Evolutionary conservation across 1,139 yeast genomes (phyloP).

Genomic region (Yamadazyma siamensis): DNA sequence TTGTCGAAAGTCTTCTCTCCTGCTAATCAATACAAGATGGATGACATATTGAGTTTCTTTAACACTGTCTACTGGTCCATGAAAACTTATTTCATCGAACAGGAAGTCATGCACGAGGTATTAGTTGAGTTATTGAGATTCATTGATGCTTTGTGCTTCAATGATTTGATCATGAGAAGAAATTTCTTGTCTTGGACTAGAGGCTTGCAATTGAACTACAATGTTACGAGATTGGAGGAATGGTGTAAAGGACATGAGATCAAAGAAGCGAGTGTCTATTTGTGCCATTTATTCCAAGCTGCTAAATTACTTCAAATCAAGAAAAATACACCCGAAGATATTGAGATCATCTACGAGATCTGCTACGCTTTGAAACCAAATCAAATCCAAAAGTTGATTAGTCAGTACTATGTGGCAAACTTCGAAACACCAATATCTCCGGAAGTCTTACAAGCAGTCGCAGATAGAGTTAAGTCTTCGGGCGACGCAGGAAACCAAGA

Average conservation of each 20-base stretch:
- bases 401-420: slow-evolving; percentile 90
- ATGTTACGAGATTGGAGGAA: slow-evolving; percentile 93
- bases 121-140: slow-evolving; percentile 79
- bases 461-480: slow-evolving; percentile 71
- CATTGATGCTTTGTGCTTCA: slow-evolving; percentile 93
- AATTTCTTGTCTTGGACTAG: slow-evolving; percentile 96
- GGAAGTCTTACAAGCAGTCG: slow-evolving; percentile 77
- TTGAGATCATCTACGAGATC: slow-evolving; percentile 88
- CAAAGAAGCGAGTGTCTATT: slow-evolving; percentile 83
- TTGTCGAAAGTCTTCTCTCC: slow-evolving; percentile 79
- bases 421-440: slow-evolving; percentile 93
- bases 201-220: slow-evolving; percentile 93
- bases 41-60: slow-evolving; percentile 85
- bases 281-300: slow-evolving; percentile 89
- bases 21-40: slow-evolving; percentile 82
- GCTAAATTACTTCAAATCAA: slow-evolving; percentile 90
- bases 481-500: slow-evolving; percentile 56
- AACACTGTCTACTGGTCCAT: slow-evolving; percentile 91
- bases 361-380: slow-evolving; percentile 93
- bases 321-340: slow-evolving; percentile 86
- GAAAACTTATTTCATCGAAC: slow-evolving; percentile 87
- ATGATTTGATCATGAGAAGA: slow-evolving; percentile 93
- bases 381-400: slow-evolving; percentile 87
- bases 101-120: slow-evolving; percentile 81
- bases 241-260: slow-evolving; percentile 97